Conservation (phyloP, 75 land plant species). For the Chamaecyparis obtusa region DNA sequence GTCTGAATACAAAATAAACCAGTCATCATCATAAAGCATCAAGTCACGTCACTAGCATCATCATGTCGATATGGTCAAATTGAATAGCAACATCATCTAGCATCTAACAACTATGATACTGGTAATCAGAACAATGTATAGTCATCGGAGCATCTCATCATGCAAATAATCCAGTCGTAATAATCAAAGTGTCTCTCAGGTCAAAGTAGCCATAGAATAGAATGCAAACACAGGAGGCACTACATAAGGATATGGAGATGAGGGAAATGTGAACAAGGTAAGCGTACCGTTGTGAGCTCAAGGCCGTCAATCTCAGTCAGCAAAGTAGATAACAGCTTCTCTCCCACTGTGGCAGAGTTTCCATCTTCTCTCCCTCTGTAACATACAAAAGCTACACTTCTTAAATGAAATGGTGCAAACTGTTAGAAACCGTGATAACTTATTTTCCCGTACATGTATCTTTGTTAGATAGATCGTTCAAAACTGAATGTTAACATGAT, state of each 20-base stretch:
- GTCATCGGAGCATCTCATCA: too few relatives aligned
- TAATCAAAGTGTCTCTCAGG: too few relatives aligned
- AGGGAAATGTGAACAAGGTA: background rate
- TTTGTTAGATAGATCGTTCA: background rate
- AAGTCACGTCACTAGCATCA: too few relatives aligned
- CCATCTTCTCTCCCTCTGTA: constrained; percentile 40
- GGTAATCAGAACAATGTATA: too few relatives aligned
- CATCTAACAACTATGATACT: too few relatives aligned
- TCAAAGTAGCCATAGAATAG: too few relatives aligned
- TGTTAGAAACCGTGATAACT: background rate
- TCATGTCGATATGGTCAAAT: too few relatives aligned
- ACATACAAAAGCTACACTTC: background rate
- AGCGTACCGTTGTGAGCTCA: constrained; percentile 65
- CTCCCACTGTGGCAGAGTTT: constrained; percentile 56
- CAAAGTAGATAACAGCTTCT: constrained; percentile 85
- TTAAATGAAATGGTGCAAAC: background rate
- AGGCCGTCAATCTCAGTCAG: constrained; percentile 94
- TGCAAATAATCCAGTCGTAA: too few relatives aligned
- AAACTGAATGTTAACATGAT: background rate
- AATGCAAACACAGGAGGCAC: too few relatives aligned
- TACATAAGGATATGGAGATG: background rate
- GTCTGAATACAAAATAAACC: too few relatives aligned
- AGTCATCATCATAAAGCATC: too few relatives aligned
- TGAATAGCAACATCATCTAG: too few relatives aligned
- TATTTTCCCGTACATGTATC: background rate